Base-by-base conservation (phyloP, 139 green algal species). In the Haematococcus sp. region DNA sequence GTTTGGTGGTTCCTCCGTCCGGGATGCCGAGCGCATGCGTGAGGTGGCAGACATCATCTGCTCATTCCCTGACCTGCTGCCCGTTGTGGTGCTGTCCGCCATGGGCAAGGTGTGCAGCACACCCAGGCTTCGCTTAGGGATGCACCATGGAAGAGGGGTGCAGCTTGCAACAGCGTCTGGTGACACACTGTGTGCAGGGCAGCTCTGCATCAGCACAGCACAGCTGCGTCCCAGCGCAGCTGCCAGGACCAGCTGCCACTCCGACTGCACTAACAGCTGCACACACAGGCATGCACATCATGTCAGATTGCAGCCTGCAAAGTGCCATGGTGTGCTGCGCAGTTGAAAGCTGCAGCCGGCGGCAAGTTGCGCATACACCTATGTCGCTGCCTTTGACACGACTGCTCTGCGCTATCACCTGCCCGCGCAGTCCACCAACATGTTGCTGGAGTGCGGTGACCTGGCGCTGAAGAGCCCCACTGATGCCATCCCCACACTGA, bases 81-180 rank as follows among this genome's bases (percentile, higher is more conserved):
- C 96, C 0, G 85, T 83, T 35, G 85, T 99, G n/a, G 94, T 99
- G 19, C 80, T 99, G 44, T 97, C 89, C 16, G 96, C 96, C 7
- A 99, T 99, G 96, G 96, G 96, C 70, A 99, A 98, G 88, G 89
- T 92, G 65, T 20, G 85, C n/a, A n/a, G n/a, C n/a, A n/a, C n/a
- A n/a, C n/a, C n/a, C n/a, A n/a, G n/a, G n/a, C n/a, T n/a, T 19
- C 32, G n/a, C 46, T 55, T 17, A 55, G 46, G 15, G 17, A 61
- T 61, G 54, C 54, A 27, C 5, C 23, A 27, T 13, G 9, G 9
- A 28, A 19, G 15, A 61, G 9, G 54, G 15, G 46, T 17, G 23
- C 54, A 61, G n/a, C 9, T 13, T 11, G n/a, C 11, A 27, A 19
- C 23, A 7, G n/a, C 17, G 54, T 13, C 22, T 61, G 11, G 40